phyloP scores from a whole-genome alignment of 2,329 filamentous ascomycete species.

The Sclerotinia sclerotiorum region DNA sequence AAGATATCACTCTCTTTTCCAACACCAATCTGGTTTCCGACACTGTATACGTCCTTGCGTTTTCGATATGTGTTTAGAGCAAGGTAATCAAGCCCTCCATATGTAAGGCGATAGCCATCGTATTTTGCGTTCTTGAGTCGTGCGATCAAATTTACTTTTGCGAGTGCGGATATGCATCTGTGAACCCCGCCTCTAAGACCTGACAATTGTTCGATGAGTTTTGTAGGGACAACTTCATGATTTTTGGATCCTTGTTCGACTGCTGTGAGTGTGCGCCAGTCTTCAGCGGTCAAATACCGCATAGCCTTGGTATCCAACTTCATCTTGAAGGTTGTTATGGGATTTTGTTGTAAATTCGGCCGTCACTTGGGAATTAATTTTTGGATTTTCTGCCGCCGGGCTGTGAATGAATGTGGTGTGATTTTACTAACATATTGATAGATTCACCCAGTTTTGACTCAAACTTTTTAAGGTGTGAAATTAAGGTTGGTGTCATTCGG shows the following conservation, averaged over 20 bases:
- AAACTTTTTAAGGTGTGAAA: conserved; percentile 6
- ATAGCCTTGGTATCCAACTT: conserved; percentile 93
- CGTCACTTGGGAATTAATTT: background rate
- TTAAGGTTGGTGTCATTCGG: conserved; percentile 19
- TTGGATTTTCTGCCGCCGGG: conserved; percentile 19
- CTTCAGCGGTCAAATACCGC: conserved; percentile 86
- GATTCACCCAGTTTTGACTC: background rate
- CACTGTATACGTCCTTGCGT: conserved; percentile 78
- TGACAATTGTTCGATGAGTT: conserved; percentile 80
- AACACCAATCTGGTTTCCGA: conserved; percentile 91
- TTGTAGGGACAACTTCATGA: conserved; percentile 92
- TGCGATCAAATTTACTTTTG: conserved; percentile 88
- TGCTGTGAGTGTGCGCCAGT: conserved; percentile 92
- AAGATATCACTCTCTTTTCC: conserved; percentile 98
- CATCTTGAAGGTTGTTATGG: conserved; percentile 54
- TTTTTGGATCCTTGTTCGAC: conserved; percentile 94
- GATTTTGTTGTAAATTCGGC: background rate
- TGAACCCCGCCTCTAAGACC: conserved; percentile 82
- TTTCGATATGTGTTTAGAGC: conserved; percentile 87
- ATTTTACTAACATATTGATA: background rate
- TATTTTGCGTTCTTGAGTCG: conserved; percentile 95
- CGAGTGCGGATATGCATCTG: conserved; percentile 82
- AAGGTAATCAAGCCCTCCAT: conserved; percentile 97
- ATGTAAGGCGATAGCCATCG: conserved; percentile 94
- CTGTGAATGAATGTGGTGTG: conserved; percentile 11